A percentile compares a stretch with the other conserved stretches of the same genome.
phyloP scores from a whole-genome alignment of 495 filamentous ascomycete species.

The Podospora australis region DNA sequence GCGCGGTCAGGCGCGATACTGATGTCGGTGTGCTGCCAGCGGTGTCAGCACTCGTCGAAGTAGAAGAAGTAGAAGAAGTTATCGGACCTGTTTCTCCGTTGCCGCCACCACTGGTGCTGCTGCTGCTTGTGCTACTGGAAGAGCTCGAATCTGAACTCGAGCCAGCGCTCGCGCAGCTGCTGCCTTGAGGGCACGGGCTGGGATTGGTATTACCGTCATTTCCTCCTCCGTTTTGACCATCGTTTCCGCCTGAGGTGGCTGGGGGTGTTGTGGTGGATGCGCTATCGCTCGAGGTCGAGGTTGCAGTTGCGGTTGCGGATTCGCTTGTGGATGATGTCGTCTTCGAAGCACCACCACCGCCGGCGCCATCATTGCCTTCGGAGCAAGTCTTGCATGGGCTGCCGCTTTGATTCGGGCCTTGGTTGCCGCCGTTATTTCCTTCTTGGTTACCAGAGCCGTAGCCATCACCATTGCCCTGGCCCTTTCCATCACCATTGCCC shows the following conservation, averaged over 20 bases:
- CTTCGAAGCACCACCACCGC: not conserved
- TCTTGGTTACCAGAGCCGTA: not conserved
- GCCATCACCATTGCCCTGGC: not conserved
- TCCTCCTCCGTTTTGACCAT: not conserved
- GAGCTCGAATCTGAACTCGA: too few species aligned
- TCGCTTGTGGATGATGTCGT: not conserved
- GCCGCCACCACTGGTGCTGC: too few species aligned
- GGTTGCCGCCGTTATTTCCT: not conserved
- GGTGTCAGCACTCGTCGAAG: constrained; percentile 3
- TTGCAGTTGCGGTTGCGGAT: not conserved
- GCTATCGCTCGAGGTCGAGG: not conserved
- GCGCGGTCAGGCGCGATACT: not conserved
- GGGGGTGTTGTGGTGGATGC: not conserved
- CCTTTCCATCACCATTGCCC: not conserved
- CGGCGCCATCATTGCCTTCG: not conserved
- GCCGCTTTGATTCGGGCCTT: not conserved
- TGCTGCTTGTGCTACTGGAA: too few species aligned
- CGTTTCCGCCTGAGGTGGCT: not conserved
- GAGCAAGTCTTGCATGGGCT: not conserved
- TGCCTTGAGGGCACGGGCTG: too few species aligned
- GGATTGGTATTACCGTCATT: not conserved
- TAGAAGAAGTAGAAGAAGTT: not conserved
- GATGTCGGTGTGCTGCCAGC: constrained; percentile 3
- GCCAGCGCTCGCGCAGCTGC: too few species aligned
- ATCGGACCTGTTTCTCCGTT: constrained; percentile 3